These are phyloP conservation scores for Coemansia guatemalensis DNA, from an alignment of 192 early-diverging fungal genomes.

Conservation along the genomic window DNA sequence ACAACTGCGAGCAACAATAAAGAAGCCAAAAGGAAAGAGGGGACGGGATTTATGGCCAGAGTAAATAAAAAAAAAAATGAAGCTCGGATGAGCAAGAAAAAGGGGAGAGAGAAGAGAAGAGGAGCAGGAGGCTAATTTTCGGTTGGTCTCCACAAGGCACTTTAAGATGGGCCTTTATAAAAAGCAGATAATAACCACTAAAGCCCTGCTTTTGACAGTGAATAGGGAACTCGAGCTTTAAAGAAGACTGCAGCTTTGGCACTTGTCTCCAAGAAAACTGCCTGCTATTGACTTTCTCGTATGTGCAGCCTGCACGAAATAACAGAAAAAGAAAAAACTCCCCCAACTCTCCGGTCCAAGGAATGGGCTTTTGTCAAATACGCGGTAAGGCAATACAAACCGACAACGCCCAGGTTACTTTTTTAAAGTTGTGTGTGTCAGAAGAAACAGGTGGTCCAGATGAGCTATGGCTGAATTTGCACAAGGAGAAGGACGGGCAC, in stretches of 20 bases:
- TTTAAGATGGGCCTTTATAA: not conserved
- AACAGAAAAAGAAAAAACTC: constrained; percentile 4
- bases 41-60: constrained; percentile 7
- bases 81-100: constrained; percentile 8
- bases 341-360: not conserved
- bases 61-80: constrained; percentile 17
- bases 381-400: not conserved
- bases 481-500: not conserved
- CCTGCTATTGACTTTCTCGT: not conserved
- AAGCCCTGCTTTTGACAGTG: constrained; percentile 1
- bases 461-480: not conserved
- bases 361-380: not conserved
- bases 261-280: not conserved
- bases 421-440: not conserved
- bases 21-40: not conserved
- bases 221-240: constrained; percentile 6
- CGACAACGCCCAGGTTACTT: not conserved
- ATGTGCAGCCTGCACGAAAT: constrained; percentile 2
- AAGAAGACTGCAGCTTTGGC: not conserved
- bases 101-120: constrained; percentile 1
- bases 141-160: not conserved
- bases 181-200: constrained; percentile 11
- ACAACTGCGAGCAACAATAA: not conserved
- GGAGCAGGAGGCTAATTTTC: constrained; percentile 1
- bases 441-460: not conserved